Evolutionary conservation across 1,139 yeast genomes (phyloP).

Genomic region (Yamadazyma diddensiae): DNA sequence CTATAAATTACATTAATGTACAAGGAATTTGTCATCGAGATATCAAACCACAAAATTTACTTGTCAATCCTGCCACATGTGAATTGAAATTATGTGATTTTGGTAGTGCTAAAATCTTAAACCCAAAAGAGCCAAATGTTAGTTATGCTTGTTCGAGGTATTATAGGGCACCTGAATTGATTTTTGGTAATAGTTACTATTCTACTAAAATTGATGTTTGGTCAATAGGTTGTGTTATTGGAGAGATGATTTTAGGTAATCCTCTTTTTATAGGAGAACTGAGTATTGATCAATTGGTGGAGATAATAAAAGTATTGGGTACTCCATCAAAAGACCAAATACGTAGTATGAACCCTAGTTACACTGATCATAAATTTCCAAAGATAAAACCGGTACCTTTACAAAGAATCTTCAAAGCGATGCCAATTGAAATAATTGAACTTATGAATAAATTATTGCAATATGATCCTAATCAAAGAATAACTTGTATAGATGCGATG

Average conservation of each 20-base stretch:
- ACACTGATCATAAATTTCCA: constrained; percentile 96
- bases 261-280: constrained; percentile 97
- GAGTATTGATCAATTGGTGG: constrained; percentile 96
- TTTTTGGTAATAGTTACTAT: constrained; percentile 86
- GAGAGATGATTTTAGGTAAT: constrained; percentile 90
- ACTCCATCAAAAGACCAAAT: constrained; percentile 94
- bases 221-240: constrained; percentile 99
- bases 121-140: constrained; percentile 70
- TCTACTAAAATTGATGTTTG: constrained; percentile 97
- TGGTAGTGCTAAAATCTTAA: constrained; percentile 77
- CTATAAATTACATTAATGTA: constrained; percentile 89
- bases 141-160: constrained; percentile 78
- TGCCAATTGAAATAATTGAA: constrained; percentile 58
- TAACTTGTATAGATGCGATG: constrained; percentile 67
- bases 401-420: constrained; percentile 72
- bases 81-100: constrained; percentile 75
- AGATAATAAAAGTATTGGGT: constrained; percentile 93
- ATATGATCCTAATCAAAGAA: constrained; percentile 72
- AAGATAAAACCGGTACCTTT: constrained; percentile 93
- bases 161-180: constrained; percentile 83
- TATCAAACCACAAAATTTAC: constrained; percentile 75
- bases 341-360: constrained; percentile 92
- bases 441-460: constrained; percentile 60
- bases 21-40: constrained; percentile 94
- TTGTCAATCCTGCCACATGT: constrained; percentile 67